Percentiles rank a stretch among this genome's conserved stretches.
Conservation (phyloP, 148 eudicot genomes). For the Amaranthus cruentus region DNA sequence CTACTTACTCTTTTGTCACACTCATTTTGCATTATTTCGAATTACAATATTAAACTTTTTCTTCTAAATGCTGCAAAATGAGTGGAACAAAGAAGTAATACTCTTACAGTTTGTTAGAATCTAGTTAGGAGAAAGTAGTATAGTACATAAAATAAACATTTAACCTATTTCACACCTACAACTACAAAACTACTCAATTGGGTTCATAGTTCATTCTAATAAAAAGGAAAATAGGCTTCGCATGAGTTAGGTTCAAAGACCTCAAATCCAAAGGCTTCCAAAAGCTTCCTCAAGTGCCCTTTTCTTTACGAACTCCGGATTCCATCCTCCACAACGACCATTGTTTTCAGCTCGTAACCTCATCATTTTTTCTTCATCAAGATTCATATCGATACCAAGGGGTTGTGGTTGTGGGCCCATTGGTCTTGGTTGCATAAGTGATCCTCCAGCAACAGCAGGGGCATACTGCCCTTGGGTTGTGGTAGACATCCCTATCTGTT, state of each 20-base stretch:
- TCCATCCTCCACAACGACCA: conserved; percentile 87
- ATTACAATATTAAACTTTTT: too few relatives aligned
- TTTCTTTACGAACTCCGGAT: conserved; percentile 54
- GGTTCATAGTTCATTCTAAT: not conserved
- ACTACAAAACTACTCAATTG: not conserved
- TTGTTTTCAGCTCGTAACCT: conserved; percentile 66
- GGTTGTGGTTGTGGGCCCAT: conserved; percentile 65
- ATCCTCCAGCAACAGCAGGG: conserved; percentile 71
- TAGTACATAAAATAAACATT: too few relatives aligned
- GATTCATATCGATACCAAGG: conserved; percentile 42
- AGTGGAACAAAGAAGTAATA: too few relatives aligned
- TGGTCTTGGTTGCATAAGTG: conserved; percentile 67
- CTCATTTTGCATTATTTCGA: too few relatives aligned
- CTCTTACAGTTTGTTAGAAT: too few relatives aligned
- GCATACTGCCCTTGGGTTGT: conserved; percentile 69
- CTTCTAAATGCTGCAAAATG: too few relatives aligned
- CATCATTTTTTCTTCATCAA: conserved; percentile 70
- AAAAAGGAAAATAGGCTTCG: not conserved
- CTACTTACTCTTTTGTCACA: too few relatives aligned
- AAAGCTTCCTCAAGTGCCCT: conserved; percentile 95
- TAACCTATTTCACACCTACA: not conserved
- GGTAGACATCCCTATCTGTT: conserved; percentile 38
- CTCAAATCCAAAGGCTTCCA: conserved; percentile 70
- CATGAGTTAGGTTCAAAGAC: not conserved
- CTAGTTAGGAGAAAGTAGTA: too few relatives aligned